Conservation (phyloP, 768 basidiomycete species). For the Suillus variegatus region DNA sequence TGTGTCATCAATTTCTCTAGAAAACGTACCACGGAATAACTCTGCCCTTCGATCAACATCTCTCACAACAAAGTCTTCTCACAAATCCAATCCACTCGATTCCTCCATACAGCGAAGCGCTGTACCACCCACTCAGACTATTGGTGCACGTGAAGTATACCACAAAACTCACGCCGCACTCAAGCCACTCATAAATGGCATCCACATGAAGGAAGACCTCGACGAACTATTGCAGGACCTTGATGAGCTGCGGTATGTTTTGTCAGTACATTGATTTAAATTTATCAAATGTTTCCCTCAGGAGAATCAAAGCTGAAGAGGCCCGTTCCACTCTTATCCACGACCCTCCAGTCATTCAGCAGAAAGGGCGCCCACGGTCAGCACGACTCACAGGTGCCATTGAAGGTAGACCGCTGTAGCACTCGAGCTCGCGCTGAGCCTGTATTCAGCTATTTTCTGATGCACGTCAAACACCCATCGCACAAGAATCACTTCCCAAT, state of each 20-base stretch:
- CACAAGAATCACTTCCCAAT: too few relatives aligned
- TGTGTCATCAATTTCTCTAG: too few relatives aligned
- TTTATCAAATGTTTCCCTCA: background rate
- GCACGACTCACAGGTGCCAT: slow-evolving; percentile 20
- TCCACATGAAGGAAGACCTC: slow-evolving; percentile 32
- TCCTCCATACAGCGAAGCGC: background rate
- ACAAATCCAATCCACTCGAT: background rate
- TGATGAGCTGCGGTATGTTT: slow-evolving; percentile 18
- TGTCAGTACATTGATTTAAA: background rate
- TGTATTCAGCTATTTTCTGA: too few relatives aligned
- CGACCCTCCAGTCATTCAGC: slow-evolving; percentile 21
- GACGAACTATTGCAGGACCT: slow-evolving; percentile 22
- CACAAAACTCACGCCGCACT: slow-evolving; percentile 27
- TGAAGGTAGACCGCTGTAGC: slow-evolving; percentile 21
- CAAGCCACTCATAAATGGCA: slow-evolving; percentile 19
- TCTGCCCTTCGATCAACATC: too few relatives aligned
- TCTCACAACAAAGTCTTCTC: too few relatives aligned
- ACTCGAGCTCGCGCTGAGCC: too few relatives aligned
- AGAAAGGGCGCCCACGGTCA: slow-evolving; percentile 26
- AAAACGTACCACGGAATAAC: too few relatives aligned
- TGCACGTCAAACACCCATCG: too few relatives aligned
- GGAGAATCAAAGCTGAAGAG: background rate
- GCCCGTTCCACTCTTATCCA: slow-evolving; percentile 11
- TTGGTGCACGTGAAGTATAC: slow-evolving; percentile 24
- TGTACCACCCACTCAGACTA: slow-evolving; percentile 23